A percentile compares a stretch with the other conserved stretches of the same genome.
These are phyloP conservation scores for Aspergillus ruber DNA, from an alignment of 2,329 filamentous ascomycete genomes.

Conservation along the genomic window DNA sequence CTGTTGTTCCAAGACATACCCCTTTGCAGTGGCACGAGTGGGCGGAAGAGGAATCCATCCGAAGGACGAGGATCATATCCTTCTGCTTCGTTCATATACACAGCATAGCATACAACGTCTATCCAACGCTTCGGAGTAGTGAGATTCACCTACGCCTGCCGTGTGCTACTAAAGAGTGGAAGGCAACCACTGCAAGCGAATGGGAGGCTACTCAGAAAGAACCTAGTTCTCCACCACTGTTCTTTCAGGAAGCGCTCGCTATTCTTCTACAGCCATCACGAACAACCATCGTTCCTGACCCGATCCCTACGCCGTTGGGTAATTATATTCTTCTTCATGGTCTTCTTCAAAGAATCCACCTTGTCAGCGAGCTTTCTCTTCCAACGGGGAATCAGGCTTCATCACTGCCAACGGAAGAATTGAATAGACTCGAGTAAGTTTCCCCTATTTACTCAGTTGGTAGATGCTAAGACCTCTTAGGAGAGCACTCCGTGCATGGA, in stretches of 20 bases:
- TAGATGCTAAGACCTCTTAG: slow-evolving; percentile 7
- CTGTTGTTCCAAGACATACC: slow-evolving; percentile 15
- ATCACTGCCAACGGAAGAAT: slow-evolving; percentile 26
- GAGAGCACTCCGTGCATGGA: slow-evolving; percentile 30
- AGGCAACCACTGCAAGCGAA: slow-evolving; percentile 22
- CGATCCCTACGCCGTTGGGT: slow-evolving; percentile 47
- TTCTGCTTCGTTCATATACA: slow-evolving; percentile 35
- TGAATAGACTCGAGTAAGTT: slow-evolving; percentile 29
- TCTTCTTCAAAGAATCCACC: slow-evolving; percentile 60
- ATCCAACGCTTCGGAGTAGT: slow-evolving; percentile 30
- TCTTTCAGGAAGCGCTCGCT: slow-evolving; percentile 29
- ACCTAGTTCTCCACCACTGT: slow-evolving; percentile 22
- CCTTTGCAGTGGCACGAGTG: slow-evolving; percentile 30
- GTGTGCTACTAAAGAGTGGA: slow-evolving; percentile 34
- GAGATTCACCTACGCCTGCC: slow-evolving; percentile 33
- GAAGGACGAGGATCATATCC: slow-evolving; percentile 31
- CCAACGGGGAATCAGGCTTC: slow-evolving; percentile 25
- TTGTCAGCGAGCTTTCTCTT: slow-evolving; percentile 27
- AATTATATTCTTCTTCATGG: slow-evolving; percentile 68
- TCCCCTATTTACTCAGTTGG: neutral
- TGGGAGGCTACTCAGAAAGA: slow-evolving; percentile 27
- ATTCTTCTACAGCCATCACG: slow-evolving; percentile 26
- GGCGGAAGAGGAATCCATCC: slow-evolving; percentile 29
- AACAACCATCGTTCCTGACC: slow-evolving; percentile 20
- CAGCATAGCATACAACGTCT: slow-evolving; percentile 34